Evolutionary conservation across 768 basidiomycete genomes (phyloP).

Genomic region (Fistulinella prunicolor): DNA sequence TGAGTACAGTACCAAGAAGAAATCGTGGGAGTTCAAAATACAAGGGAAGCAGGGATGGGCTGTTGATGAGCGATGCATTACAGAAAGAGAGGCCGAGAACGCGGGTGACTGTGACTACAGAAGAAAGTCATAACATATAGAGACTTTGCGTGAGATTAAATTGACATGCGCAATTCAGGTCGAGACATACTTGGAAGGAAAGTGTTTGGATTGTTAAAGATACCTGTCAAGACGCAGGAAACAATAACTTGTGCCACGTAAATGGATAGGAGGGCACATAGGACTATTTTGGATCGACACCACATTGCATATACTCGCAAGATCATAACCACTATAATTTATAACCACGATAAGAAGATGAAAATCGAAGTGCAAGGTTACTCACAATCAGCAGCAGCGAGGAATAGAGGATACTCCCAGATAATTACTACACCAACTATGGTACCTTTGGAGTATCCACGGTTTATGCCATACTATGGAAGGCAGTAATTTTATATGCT

Average conservation of each 20-base stretch:
- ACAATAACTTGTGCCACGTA: background rate
- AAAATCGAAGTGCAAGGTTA: background rate
- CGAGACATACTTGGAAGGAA: background rate
- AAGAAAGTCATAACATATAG: background rate
- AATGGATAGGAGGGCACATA: background rate
- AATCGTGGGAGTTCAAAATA: background rate
- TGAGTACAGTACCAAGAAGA: background rate
- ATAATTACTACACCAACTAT: background rate
- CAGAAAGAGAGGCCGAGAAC: background rate
- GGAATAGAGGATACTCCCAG: background rate
- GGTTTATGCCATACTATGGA: background rate
- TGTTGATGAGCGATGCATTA: background rate
- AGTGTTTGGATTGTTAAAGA: background rate
- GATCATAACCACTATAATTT: background rate
- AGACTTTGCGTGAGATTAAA: background rate
- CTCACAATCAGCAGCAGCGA: background rate
- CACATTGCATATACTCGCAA: background rate
- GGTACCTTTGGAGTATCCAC: background rate
- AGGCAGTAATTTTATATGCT: background rate
- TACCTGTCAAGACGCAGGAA: background rate
- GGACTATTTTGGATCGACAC: background rate
- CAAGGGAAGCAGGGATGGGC: background rate
- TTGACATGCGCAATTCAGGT: background rate
- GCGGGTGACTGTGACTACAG: background rate
- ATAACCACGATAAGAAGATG: background rate